Evolutionary conservation across 2,329 filamentous ascomycete genomes (phyloP), one percentile per base, ranked within the genome.

Genomic region (Endothia cerciana): DNA sequence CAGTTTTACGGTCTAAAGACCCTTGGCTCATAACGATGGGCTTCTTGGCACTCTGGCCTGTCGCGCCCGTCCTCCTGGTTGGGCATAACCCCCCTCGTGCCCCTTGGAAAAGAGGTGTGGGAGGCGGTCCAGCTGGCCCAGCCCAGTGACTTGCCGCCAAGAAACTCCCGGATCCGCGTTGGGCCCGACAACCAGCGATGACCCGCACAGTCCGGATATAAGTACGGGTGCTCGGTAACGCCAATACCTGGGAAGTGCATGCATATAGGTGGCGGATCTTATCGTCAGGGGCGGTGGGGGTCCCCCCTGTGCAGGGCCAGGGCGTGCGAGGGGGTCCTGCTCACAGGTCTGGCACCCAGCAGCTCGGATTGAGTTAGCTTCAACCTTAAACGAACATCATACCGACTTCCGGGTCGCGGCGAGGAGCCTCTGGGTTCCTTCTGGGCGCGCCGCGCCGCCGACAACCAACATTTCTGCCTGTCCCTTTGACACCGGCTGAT

Each of bases 381-480:
- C 45, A 59, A 59, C 57, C 57, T 59, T 59, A 59, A 59, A 59
- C 57, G 40, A 59, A 59, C 57, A 59, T 43, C 57, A 45, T 13
- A 59, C 57, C 40, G 57, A 59, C 40, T 59, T 11, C 57, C 57
- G 57, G 25, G 22, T 41, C 38, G 22, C 22, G 19, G 17, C n/a
- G 40, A 28, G 8, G 7, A n/a, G n/a, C n/a, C 38, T 45, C 25
- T 59, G 15, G 36, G 2, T 11, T 55, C 13, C 17, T 22, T 22
- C 13, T 17, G 41, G 41, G 8, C 41, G 41, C 13, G 7, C 41
- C 13, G 19, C 41, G 19, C 13, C 41, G 41, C 33, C 41, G n/a
- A 43, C 4, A 8, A 17, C 41, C 7, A 43, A 19, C 41, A 43
- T 8, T 15, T 15, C 41, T 43, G 33, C 6, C 33, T 6, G 33